Percentiles rank a stretch among this genome's conserved stretches.
These are phyloP conservation scores for Crucihimalaya himalaica DNA, from an alignment of 345 rosid species.

Conservation along the genomic window DNA sequence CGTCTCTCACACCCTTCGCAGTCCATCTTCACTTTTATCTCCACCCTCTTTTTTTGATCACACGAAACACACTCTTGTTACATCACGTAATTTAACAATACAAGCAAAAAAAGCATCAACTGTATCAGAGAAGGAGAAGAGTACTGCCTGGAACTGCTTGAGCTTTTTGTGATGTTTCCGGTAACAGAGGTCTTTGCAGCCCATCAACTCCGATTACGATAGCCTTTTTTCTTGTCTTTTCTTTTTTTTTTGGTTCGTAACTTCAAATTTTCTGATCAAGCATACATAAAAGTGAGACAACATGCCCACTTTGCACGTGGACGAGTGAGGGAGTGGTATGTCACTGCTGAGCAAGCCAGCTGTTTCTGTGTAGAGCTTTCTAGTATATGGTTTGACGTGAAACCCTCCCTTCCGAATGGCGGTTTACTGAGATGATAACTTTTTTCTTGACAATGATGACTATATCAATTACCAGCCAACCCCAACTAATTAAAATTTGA, in stretches of 20 bases:
- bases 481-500: neutral
- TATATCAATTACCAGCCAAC: neutral
- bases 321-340: slow-evolving; percentile 11
- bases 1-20: slow-evolving; percentile 78
- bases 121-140: slow-evolving; percentile 7
- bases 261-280: neutral
- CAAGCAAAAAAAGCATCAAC: neutral
- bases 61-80: slow-evolving; percentile 4
- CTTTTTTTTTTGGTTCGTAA: neutral
- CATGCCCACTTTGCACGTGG: slow-evolving; percentile 28
- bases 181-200: slow-evolving; percentile 28
- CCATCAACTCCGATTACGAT: slow-evolving; percentile 31
- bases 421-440: no score
- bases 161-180: slow-evolving; percentile 34
- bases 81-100: neutral
- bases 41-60: slow-evolving; percentile 49
- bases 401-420: neutral
- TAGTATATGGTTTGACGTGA: neutral
- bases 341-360: slow-evolving; percentile 16
- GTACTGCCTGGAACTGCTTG: slow-evolving; percentile 41
- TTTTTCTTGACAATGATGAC: neutral
- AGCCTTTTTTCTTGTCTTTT: neutral
- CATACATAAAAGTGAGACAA: neutral
- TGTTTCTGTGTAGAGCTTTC: slow-evolving; percentile 27
- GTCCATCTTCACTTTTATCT: slow-evolving; percentile 57